Percentiles rank a stretch among this genome's conserved stretches.
Evolutionary conservation across 108 stramenopile genomes (phyloP).

Genomic region (Skeletonema marinoi): DNA sequence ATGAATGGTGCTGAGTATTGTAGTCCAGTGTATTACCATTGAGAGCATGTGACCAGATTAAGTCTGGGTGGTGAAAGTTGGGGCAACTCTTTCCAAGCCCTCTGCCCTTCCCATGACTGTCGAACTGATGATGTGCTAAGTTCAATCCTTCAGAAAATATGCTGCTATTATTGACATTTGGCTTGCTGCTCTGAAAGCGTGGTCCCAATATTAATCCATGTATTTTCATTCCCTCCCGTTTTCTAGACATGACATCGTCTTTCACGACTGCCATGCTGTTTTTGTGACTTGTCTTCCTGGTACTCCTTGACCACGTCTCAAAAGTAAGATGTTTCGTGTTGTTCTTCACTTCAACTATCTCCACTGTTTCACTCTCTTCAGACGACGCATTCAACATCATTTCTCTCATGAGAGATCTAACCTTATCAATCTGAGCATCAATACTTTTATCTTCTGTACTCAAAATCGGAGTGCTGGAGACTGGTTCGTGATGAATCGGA

Average conservation of each 20-base stretch:
- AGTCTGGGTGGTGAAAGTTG: conserved; percentile 63
- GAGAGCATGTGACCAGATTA: conserved; percentile 68
- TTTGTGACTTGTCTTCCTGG: neutral
- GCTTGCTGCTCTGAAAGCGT: neutral
- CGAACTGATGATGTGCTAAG: conserved; percentile 19
- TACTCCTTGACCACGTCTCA: conserved; percentile 25
- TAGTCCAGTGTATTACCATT: conserved; percentile 79
- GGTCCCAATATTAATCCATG: conserved; percentile 9
- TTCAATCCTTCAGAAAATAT: conserved; percentile 36
- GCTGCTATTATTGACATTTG: conserved; percentile 28
- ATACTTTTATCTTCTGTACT: neutral
- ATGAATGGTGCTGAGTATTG: conserved; percentile 47
- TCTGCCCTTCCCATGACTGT: conserved; percentile 30
- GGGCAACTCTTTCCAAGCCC: conserved; percentile 62
- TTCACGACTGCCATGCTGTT: neutral
- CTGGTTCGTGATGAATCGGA: conserved; percentile 72
- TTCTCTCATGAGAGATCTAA: conserved; percentile 21
- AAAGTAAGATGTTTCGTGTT: neutral
- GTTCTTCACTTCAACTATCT: neutral
- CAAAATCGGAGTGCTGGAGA: neutral
- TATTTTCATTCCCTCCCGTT: conserved; percentile 4
- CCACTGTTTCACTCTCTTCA: neutral
- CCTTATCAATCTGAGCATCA: conserved; percentile 13
- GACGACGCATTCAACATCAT: neutral
- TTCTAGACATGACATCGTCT: conserved; percentile 9